These are phyloP conservation scores for Asterella californica DNA, from an alignment of 225 moss, liverwort and hornwort species.

Conservation along the genomic window DNA sequence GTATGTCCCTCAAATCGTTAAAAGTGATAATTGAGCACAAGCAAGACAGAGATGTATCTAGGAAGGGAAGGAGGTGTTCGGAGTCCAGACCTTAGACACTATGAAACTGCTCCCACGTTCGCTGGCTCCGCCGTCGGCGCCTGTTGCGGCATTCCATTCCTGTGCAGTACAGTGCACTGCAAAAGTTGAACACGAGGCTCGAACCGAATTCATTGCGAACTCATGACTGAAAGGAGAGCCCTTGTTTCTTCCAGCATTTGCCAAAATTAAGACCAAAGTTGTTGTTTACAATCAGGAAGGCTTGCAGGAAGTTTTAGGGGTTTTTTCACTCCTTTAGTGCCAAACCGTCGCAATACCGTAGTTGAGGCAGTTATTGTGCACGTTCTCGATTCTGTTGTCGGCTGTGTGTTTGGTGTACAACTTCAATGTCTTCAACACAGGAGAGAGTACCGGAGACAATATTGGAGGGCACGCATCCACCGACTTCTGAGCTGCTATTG, in stretches of 20 bases:
- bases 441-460: background rate
- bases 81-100: background rate
- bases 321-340: background rate
- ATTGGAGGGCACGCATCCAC: background rate
- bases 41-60: background rate
- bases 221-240: background rate
- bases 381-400: background rate
- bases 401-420: background rate
- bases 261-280: background rate
- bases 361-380: background rate
- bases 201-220: background rate
- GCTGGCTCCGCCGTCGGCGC: background rate
- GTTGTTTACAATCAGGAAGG: background rate
- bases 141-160: background rate
- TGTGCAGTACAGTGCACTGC: background rate
- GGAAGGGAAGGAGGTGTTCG: background rate
- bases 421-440: background rate
- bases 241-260: background rate
- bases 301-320: background rate
- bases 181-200: background rate
- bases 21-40: background rate
- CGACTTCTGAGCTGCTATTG: background rate
- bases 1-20: background rate
- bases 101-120: background rate
- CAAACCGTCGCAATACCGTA: background rate